Percentiles rank a stretch among this genome's conserved stretches.
These are phyloP conservation scores for Nepenthes alata DNA, from an alignment of 179 eudicot species.

Conservation along the genomic window DNA sequence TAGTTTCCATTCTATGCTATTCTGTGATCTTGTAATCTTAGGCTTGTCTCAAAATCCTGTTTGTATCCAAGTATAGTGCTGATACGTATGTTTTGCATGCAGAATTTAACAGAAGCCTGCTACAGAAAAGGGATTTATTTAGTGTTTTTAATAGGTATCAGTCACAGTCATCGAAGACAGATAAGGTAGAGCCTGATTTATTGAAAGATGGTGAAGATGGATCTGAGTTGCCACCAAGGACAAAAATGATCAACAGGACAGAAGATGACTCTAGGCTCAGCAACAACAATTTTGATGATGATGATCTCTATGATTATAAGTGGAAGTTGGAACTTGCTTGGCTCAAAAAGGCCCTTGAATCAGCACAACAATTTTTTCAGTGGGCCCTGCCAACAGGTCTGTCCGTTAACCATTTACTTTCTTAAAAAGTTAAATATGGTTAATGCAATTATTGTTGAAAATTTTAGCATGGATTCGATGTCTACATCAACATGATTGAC, in stretches of 20 bases:
- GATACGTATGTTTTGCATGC: conserved; percentile 5
- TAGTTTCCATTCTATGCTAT: too few species aligned
- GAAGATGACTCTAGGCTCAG: conserved; percentile 15
- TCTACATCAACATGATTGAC: not conserved
- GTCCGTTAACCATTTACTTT: conserved; percentile 8
- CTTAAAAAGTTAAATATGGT: not conserved
- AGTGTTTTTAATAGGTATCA: conserved; percentile 39
- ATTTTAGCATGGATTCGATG: not conserved
- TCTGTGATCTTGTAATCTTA: too few species aligned
- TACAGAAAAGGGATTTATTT: conserved; percentile 29
- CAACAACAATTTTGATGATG: conserved; percentile 49
- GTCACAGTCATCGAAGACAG: conserved; percentile 40
- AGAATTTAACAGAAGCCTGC: conserved; percentile 10
- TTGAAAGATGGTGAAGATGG: conserved; percentile 20
- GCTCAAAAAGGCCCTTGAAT: conserved; percentile 74
- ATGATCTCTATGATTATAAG: conserved; percentile 38
- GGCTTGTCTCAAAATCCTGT: too few species aligned
- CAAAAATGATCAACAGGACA: conserved; percentile 17
- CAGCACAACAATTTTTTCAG: conserved; percentile 64
- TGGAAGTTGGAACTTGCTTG: conserved; percentile 69
- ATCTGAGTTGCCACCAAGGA: conserved; percentile 17
- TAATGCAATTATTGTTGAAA: not conserved
- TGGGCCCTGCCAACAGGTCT: conserved; percentile 77
- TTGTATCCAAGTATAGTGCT: not conserved
- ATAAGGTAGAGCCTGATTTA: conserved; percentile 12